Percentiles rank a stretch among this genome's conserved stretches.
Evolutionary conservation across 2,329 filamentous ascomycete genomes (phyloP).

Genomic region (Penicillium sp.): DNA sequence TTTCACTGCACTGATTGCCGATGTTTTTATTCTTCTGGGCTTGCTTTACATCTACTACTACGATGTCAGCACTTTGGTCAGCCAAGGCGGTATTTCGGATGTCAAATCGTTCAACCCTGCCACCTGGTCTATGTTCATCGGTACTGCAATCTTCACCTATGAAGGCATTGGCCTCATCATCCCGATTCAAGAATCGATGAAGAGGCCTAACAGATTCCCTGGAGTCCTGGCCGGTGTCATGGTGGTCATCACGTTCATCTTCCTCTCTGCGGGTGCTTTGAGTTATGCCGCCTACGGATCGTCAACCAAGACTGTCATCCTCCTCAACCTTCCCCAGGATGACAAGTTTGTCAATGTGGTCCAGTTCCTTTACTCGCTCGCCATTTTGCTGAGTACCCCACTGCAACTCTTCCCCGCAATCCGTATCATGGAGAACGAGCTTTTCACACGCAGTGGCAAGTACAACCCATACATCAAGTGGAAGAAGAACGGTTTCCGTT

Average conservation of each 20-base stretch:
- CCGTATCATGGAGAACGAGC: conserved; percentile 89
- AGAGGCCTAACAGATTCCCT: conserved; percentile 84
- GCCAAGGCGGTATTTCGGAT: conserved; percentile 74
- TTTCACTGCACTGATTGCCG: conserved; percentile 89
- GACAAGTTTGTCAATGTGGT: conserved; percentile 93
- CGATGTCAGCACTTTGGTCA: conserved; percentile 80
- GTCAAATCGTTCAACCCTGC: conserved; percentile 87
- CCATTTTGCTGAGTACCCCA: conserved; percentile 93
- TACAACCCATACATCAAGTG: conserved; percentile 99
- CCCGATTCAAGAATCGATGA: conserved; percentile 97
- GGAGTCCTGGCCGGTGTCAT: conserved; percentile 86
- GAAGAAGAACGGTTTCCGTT: conserved; percentile 98
- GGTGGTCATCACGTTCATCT: conserved; percentile 90
- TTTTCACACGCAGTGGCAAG: conserved; percentile 93
- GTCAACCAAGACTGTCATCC: conserved; percentile 91
- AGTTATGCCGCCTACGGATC: conserved; percentile 97
- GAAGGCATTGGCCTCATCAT: conserved; percentile 98
- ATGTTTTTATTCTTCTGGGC: conserved; percentile 90
- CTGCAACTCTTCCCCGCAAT: conserved; percentile 98
- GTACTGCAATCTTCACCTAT: conserved; percentile 98
- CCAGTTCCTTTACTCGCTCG: conserved; percentile 95
- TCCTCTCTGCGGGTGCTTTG: conserved; percentile 86
- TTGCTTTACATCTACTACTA: conserved; percentile 95
- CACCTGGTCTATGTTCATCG: conserved; percentile 97
- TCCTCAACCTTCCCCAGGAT: conserved; percentile 95